Evolutionary conservation across 495 filamentous ascomycete species (phyloP), one percentile per base, ranked within the genome.

Genomic region (Tuber borchii): DNA sequence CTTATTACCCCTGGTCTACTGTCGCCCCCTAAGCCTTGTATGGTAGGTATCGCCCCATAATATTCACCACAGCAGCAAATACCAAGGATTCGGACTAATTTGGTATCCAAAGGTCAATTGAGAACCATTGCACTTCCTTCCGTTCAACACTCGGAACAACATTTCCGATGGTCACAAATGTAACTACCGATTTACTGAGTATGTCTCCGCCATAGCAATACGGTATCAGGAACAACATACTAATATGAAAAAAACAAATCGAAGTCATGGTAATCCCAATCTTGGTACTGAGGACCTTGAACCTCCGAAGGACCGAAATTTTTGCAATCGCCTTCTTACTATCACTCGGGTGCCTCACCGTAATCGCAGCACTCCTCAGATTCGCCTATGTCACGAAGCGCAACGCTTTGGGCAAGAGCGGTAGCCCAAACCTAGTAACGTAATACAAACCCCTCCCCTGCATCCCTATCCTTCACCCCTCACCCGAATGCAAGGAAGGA

Each of bases 121-220:
- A 78, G 56, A 48, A 69, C 6, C 77, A 78, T 61, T 78, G 77
- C 34, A 78, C 77, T 42, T 78, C 75, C 8, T 78, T 78, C 45
- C 44, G 75, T 43, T 78, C 75, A 65, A 70, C 31, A 3, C 3
- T 78, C 40, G 77, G 77, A 42, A 78, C 77, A 40, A 74, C 42
- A 70, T 78, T 78, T 34, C 75, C 77, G 26, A 78, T 78, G 77
- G 65, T 78, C 40, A 78, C 77, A 34, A 78, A 78, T n/a, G 75
- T 78, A 26, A 78, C 77, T 5, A 78, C 77, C 19, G 77, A 78
- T 73, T n/a, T 78, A 74, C 69, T 78, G 71, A 78, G 77, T 78
- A 78, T 22, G 73, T 9, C 2, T 22, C 10, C 43, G 34, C 17
- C 31, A 45, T 56, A 37, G 3, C 20, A n/a, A 37, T 34, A 14